phyloP scores from a whole-genome alignment of 208 protist genomes.

The Blechomonas ayalai region DNA sequence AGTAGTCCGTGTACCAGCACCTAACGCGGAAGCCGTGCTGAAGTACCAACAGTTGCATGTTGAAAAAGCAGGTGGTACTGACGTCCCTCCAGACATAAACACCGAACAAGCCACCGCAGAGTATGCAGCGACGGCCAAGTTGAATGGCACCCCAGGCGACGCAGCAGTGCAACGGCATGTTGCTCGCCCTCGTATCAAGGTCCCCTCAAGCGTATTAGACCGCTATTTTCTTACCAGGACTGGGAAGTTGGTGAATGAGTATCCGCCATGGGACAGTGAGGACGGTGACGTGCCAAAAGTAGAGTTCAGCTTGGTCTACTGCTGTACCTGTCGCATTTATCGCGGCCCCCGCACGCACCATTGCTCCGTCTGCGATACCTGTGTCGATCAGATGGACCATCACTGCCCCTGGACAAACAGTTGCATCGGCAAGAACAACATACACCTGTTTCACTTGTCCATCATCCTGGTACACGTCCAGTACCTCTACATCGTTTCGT shows the following conservation, averaged over 20 bases:
- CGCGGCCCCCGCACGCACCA: conserved; percentile 45
- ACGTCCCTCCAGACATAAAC: no score
- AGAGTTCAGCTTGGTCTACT: conserved; percentile 36
- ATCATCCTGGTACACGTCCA: conserved; percentile 30
- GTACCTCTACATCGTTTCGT: conserved; percentile 23
- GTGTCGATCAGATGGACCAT: conserved; percentile 56
- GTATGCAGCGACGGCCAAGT: no score
- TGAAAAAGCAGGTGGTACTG: no score
- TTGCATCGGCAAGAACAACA: conserved; percentile 59
- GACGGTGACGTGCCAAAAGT: conserved; percentile 17
- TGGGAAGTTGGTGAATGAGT: conserved; percentile 16
- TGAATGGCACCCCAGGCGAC: no score
- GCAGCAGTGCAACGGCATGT: no score
- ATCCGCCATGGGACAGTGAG: conserved; percentile 15
- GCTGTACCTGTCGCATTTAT: conserved; percentile 41
- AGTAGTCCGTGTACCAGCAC: conserved; percentile 29
- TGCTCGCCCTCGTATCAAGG: no score
- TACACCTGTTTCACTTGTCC: conserved; percentile 33
- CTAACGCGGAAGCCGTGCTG: conserved; percentile 27
- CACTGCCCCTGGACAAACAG: conserved; percentile 62
- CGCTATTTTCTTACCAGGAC: conserved; percentile 31
- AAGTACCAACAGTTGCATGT: conserved; percentile 12
- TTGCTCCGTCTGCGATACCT: conserved; percentile 51
- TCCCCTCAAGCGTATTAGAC: neutral
- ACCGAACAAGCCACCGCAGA: no score